A percentile compares a stretch with the other conserved stretches of the same genome.
phyloP scores from a whole-genome alignment of 257 asterid species.

The Ligustrum vulgare region DNA sequence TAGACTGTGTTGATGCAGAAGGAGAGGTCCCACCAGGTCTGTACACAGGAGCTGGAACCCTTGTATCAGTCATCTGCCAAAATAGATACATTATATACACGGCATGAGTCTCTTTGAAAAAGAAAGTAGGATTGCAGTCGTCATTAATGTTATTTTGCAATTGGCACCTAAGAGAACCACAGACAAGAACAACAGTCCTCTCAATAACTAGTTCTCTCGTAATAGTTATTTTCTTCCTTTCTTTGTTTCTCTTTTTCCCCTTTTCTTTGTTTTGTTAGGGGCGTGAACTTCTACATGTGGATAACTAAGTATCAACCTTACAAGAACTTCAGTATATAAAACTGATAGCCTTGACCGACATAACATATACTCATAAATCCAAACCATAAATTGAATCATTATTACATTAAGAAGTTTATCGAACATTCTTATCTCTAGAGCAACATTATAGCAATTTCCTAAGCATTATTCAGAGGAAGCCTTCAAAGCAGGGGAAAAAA shows the following conservation, averaged over 20 bases:
- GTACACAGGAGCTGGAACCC: slow-evolving; percentile 56
- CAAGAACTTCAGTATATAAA: neutral
- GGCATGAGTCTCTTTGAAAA: neutral
- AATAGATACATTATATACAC: slow-evolving; percentile 1
- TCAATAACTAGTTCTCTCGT: neutral
- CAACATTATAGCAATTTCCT: neutral
- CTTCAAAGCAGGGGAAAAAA: neutral
- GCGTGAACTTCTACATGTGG: neutral
- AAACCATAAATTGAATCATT: neutral
- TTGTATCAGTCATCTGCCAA: slow-evolving; percentile 54
- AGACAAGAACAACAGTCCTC: neutral
- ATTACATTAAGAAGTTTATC: neutral
- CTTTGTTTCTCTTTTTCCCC: neutral
- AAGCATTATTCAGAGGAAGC: neutral
- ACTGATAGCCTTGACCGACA: neutral
- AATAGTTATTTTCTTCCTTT: neutral
- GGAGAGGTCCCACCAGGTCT: slow-evolving; percentile 44
- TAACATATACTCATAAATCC: neutral
- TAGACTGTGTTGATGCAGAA: slow-evolving; percentile 45
- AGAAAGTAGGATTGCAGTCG: neutral
- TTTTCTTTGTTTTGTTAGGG: no score
- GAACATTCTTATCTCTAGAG: neutral
- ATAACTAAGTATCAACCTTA: neutral
- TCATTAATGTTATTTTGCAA: neutral
- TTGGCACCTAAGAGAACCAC: neutral